phyloP scores from a whole-genome alignment of 768 basidiomycete species.

The Crassisporium funariophilum region DNA sequence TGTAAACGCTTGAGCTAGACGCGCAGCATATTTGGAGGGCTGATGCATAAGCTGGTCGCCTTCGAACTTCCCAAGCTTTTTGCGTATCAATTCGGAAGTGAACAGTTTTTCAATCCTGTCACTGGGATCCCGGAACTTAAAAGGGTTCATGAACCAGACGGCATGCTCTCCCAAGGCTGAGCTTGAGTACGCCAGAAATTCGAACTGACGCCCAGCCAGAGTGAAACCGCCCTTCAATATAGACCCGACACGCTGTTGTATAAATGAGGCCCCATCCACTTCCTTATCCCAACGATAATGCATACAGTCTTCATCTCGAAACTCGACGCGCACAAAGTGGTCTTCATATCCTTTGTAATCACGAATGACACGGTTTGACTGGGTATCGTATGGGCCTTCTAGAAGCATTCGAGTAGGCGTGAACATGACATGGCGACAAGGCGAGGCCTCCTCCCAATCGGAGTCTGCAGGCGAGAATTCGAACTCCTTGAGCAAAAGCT shows the following conservation, averaged over 20 bases:
- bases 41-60: conserved; percentile 44
- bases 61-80: conserved; percentile 68
- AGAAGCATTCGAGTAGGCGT: conserved; percentile 74
- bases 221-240: conserved; percentile 65
- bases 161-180: conserved; percentile 79
- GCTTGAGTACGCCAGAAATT: conserved; percentile 82
- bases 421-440: conserved; percentile 75
- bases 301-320: conserved; percentile 82
- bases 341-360: conserved; percentile 60
- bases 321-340: conserved; percentile 80
- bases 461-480: conserved; percentile 22
- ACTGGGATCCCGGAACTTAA: conserved; percentile 39
- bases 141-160: conserved; percentile 80
- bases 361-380: conserved; percentile 83
- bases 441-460: conserved; percentile 54
- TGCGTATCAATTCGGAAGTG: conserved; percentile 59
- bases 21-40: conserved; percentile 83
- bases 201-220: conserved; percentile 70
- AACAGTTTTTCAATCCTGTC: conserved; percentile 50
- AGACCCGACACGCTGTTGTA: conserved; percentile 59
- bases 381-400: conserved; percentile 74
- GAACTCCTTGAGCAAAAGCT: conserved; percentile 35
- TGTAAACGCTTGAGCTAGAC: conserved; percentile 83
- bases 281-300: conserved; percentile 71
- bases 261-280: conserved; percentile 58